Conservation (phyloP, 2,329 filamentous ascomycete species). For the Drechslera avenae region DNA sequence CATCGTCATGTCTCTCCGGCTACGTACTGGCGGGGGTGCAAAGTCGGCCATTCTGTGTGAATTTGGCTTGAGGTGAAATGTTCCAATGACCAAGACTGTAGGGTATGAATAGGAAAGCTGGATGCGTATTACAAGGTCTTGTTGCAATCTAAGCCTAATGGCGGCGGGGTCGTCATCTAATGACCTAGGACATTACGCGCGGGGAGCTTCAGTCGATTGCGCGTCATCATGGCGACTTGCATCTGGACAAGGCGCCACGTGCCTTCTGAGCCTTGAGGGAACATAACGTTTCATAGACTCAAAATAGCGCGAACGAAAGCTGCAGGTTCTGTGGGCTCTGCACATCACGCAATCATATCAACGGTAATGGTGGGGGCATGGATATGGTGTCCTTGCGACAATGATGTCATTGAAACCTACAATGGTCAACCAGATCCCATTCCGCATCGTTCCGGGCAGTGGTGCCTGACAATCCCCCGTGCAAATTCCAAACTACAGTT, state of each 20-base stretch:
- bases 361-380: not conserved
- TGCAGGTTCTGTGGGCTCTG: not conserved
- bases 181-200: slow-evolving; percentile 14
- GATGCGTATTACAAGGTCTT: not conserved
- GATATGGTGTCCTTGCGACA: no score
- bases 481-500: no score
- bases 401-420: no score
- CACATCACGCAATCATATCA: not conserved
- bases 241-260: slow-evolving; percentile 10
- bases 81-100: not conserved
- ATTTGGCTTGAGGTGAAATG: not conserved
- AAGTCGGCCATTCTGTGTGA: slow-evolving; percentile 39
- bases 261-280: slow-evolving; percentile 21
- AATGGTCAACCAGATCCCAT: no score
- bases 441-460: no score
- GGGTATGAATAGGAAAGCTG: not conserved
- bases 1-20: not conserved
- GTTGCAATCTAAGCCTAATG: slow-evolving; percentile 3
- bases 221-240: slow-evolving; percentile 31
- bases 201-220: slow-evolving; percentile 11
- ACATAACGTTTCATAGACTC: no score
- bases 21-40: slow-evolving; percentile 43
- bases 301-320: not conserved
- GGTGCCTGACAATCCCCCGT: no score
- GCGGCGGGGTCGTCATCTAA: slow-evolving; percentile 17